Evolutionary conservation across 768 basidiomycete genomes (phyloP).

Genomic region (Lyophyllum decastes): DNA sequence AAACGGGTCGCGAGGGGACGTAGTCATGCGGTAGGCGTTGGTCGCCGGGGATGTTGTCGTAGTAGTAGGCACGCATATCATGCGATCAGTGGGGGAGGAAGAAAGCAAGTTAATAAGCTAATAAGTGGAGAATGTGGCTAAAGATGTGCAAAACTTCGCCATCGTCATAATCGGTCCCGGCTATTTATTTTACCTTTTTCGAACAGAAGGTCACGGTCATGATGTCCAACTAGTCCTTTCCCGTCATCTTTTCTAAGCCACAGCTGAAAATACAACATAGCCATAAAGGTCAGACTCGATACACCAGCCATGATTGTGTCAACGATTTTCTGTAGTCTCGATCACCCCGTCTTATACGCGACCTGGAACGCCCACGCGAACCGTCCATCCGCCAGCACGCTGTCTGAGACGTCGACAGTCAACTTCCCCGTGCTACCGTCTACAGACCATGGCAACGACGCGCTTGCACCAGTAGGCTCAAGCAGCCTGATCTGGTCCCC

Average conservation of each 20-base stretch:
- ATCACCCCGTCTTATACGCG: conserved; percentile 6
- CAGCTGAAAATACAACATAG: neutral
- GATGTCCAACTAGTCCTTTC: no score
- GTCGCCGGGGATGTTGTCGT: conserved; percentile 74
- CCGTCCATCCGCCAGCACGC: conserved; percentile 11
- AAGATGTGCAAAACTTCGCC: conserved; percentile 1
- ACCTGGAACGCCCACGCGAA: conserved; percentile 30
- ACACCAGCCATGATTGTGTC: neutral
- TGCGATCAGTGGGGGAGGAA: neutral
- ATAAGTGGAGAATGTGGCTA: neutral
- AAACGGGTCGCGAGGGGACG: conserved; percentile 54
- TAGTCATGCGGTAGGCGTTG: conserved; percentile 82
- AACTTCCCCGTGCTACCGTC: conserved; percentile 27
- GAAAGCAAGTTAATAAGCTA: neutral
- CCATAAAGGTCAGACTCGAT: neutral
- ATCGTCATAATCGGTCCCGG: neutral
- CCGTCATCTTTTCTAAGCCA: no score
- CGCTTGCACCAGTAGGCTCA: conserved; percentile 24
- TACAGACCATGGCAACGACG: conserved; percentile 30
- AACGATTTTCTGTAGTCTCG: neutral
- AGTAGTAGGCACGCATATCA: conserved; percentile 74
- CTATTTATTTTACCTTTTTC: neutral
- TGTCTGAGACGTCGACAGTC: conserved; percentile 24
- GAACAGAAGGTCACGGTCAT: neutral
- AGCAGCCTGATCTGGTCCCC: conserved; percentile 47